A percentile compares a stretch with the other conserved stretches of the same genome.
phyloP scores from a whole-genome alignment of 2,329 filamentous ascomycete genomes.

The Diaporthe citriasiana region DNA sequence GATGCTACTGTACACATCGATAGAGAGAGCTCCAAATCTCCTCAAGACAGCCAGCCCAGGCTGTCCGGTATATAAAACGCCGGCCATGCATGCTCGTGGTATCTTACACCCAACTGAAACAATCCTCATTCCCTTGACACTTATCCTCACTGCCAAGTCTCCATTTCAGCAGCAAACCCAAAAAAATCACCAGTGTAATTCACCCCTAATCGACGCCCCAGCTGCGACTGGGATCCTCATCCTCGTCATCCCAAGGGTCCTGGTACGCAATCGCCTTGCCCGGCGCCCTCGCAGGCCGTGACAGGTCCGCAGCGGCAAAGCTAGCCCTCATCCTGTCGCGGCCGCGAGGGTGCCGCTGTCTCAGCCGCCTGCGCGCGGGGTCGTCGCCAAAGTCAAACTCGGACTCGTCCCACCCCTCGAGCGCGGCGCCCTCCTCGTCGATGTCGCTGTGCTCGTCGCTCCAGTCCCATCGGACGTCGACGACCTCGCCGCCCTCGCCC shows the following conservation, averaged over 20 bases:
- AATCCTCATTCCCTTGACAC: neutral
- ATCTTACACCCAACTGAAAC: neutral
- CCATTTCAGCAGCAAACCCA: neutral
- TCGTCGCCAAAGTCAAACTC: slow-evolving; percentile 56
- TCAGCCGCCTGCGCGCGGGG: slow-evolving; percentile 23
- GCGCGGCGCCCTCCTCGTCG: slow-evolving; percentile 60
- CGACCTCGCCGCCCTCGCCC: slow-evolving; percentile 66
- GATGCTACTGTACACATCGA: slow-evolving; percentile 1
- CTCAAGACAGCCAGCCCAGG: neutral
- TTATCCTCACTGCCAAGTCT: too few species aligned
- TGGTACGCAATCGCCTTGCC: slow-evolving; percentile 37
- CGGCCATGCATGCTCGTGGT: slow-evolving; percentile 22
- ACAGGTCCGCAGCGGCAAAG: slow-evolving; percentile 42
- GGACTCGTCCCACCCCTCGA: slow-evolving; percentile 65
- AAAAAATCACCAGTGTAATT: neutral
- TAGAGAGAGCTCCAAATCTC: neutral
- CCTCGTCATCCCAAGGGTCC: slow-evolving; percentile 43
- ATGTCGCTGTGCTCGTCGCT: slow-evolving; percentile 59
- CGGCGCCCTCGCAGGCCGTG: slow-evolving; percentile 37
- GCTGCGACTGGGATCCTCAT: slow-evolving; percentile 48
- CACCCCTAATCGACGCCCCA: slow-evolving; percentile 53
- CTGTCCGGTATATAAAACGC: neutral
- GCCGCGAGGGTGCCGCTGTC: slow-evolving; percentile 5
- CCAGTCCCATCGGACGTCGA: slow-evolving; percentile 74
- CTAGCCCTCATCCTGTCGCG: slow-evolving; percentile 30